Evolutionary conservation across 1,139 yeast species (phyloP).

Genomic region (Scheffersomyces parashehatae): DNA sequence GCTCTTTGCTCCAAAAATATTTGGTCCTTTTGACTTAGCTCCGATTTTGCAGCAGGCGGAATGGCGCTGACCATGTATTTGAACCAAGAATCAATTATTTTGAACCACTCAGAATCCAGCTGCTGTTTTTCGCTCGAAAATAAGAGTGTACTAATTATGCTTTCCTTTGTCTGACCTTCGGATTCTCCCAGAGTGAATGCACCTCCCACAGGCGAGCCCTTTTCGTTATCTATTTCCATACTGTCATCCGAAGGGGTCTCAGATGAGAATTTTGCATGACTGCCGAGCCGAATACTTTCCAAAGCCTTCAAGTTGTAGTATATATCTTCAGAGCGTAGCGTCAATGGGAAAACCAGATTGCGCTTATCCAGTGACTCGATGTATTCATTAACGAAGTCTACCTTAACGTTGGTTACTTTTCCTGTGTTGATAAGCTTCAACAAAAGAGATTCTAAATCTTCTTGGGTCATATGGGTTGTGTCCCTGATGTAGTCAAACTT

Average conservation of each 20-base stretch:
- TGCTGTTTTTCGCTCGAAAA: constrained; percentile 20
- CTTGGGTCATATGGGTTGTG: constrained; percentile 21
- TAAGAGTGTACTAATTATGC: constrained; percentile 13
- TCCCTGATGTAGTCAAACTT: constrained; percentile 26
- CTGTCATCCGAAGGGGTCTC: constrained; percentile 2
- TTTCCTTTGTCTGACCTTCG: constrained; percentile 1
- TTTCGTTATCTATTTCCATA: constrained; percentile 2
- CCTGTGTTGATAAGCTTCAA: constrained; percentile 47
- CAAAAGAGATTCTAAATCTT: constrained; percentile 39
- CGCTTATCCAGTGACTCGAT: constrained; percentile 17
- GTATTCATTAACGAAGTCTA: constrained; percentile 45
- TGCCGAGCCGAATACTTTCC: neutral
- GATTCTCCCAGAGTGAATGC: neutral
- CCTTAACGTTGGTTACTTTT: constrained; percentile 37
- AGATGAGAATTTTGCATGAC: too few species aligned
- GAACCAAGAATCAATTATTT: constrained; percentile 29
- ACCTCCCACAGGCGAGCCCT: neutral
- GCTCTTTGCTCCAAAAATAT: constrained; percentile 36
- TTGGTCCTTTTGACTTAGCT: constrained; percentile 43
- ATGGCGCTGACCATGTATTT: constrained; percentile 27
- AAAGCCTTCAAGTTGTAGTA: constrained; percentile 23
- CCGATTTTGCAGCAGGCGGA: constrained; percentile 28
- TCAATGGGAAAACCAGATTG: constrained; percentile 13
- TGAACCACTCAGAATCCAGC: constrained; percentile 17
- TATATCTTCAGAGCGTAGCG: constrained; percentile 24